Evolutionary conservation across 768 basidiomycete species (phyloP), one percentile per base, ranked within the genome.

Genomic region (Gautieria morchelliformis): DNA sequence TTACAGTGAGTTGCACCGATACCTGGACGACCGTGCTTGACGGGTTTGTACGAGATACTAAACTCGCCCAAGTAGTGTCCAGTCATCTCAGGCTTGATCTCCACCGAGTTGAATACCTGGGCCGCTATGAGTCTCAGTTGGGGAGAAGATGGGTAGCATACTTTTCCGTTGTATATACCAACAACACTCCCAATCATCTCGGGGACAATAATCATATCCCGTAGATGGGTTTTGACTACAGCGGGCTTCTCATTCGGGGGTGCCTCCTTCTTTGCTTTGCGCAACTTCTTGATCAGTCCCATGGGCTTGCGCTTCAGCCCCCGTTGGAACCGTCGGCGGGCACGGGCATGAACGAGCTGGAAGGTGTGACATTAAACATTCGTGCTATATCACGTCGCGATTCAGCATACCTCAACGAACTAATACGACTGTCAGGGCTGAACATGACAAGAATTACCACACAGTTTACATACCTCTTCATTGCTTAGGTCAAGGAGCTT

Each of bases 21-120:
- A 92, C 95, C 95, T 67, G 96, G 94, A 67, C 95, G 93, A 82
- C 95, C 95, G 81, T 99, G 95, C 80, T 94, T 94, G 74, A 99
- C 95, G 67, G 95, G 95, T 70, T 88, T 83, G 87, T 96, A 98
- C 60, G 95, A 93, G 78, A 89, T 90, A 32, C 90, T 90, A 77
- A 90, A 91, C 77, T 99, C 96, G 62, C 81, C 96, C 70, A 98
- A 93, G 78, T 99, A 98, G 84, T 95, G 94, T 59, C 96, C 96
- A 62, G 89, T 91, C 96, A 99, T 99, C 75, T 99, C 96, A 63
- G 96, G 94, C 80, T 95, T 98, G 80, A 98, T 94, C 76, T 98
- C 95, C 62, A 97, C 93, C 44, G 92, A 85, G 79, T 92, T 93
- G 80, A 93, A 93, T 60, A 87, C 84, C 88, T 91, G 56, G 8